phyloP scores from a whole-genome alignment of 306 rosid genomes.

The Malus domestica region DNA sequence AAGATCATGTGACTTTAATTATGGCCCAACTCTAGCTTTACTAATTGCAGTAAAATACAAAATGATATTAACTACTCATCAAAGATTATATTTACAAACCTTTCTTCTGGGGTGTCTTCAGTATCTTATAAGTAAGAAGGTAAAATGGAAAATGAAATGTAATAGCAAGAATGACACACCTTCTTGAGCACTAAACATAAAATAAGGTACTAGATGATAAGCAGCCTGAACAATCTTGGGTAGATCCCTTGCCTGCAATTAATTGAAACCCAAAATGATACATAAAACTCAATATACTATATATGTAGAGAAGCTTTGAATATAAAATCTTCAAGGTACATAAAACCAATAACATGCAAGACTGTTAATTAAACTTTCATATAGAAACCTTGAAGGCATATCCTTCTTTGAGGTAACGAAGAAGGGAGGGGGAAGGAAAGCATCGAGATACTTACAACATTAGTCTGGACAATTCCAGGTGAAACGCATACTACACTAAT shows the following conservation, averaged over 20 bases:
- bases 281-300: neutral
- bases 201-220: constrained; percentile 81
- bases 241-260: constrained; percentile 86
- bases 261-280: constrained; percentile 15
- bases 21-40: neutral
- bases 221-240: constrained; percentile 73
- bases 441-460: constrained; percentile 65
- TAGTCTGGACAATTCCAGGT: constrained; percentile 94
- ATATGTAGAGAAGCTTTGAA: neutral
- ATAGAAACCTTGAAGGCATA: neutral
- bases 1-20: neutral
- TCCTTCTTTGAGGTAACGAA: neutral
- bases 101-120: neutral
- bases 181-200: constrained; percentile 88
- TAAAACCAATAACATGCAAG: neutral
- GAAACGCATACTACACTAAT: constrained; percentile 72
- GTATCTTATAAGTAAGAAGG: neutral
- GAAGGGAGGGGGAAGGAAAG: neutral
- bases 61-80: neutral
- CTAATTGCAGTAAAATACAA: neutral
- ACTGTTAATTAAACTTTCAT: neutral
- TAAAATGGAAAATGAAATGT: neutral
- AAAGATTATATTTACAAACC: neutral
- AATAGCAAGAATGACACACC: constrained; percentile 36
- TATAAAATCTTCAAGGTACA: neutral